Evolutionary conservation across 768 basidiomycete genomes (phyloP).

Genomic region (Hebeloma cylindrosporum): DNA sequence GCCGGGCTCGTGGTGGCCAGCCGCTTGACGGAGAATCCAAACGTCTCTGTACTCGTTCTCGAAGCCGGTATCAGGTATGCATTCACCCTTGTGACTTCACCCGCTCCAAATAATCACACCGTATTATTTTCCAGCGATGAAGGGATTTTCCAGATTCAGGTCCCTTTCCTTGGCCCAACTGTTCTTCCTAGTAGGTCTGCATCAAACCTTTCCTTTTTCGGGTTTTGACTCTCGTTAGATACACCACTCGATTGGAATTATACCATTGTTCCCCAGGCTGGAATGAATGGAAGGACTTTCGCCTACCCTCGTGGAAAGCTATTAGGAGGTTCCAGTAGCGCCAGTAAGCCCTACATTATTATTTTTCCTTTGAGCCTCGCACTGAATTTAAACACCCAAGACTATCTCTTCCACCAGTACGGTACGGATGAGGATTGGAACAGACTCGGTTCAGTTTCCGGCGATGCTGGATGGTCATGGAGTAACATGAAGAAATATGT

Average conservation of each 20-base stretch:
- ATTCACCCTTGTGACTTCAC: background rate
- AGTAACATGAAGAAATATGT: constrained; percentile 33
- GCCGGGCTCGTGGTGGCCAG: constrained; percentile 12
- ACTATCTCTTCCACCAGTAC: constrained; percentile 36
- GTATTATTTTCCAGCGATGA: constrained; percentile 16
- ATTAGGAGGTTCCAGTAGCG: constrained; percentile 33
- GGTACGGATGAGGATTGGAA: constrained; percentile 39
- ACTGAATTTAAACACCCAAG: constrained; percentile 18
- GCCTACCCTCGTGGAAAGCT: constrained; percentile 33
- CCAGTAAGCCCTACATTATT: constrained; percentile 21
- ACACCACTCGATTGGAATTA: constrained; percentile 36
- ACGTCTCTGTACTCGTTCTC: constrained; percentile 46
- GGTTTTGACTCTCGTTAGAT: background rate
- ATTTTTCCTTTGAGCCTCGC: background rate
- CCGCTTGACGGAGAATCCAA: constrained; percentile 46
- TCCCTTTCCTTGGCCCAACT: constrained; percentile 24
- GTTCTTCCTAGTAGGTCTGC: constrained; percentile 20
- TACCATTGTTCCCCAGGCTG: constrained; percentile 29
- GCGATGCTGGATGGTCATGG: constrained; percentile 41
- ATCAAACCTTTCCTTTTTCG: too few species aligned
- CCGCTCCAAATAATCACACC: background rate
- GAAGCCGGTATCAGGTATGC: constrained; percentile 56
- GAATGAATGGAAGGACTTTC: constrained; percentile 28
- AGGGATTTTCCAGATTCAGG: constrained; percentile 17
- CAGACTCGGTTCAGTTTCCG: constrained; percentile 32